phyloP scores from a whole-genome alignment of 495 filamentous ascomycete genomes.

The Daldinia childiae region DNA sequence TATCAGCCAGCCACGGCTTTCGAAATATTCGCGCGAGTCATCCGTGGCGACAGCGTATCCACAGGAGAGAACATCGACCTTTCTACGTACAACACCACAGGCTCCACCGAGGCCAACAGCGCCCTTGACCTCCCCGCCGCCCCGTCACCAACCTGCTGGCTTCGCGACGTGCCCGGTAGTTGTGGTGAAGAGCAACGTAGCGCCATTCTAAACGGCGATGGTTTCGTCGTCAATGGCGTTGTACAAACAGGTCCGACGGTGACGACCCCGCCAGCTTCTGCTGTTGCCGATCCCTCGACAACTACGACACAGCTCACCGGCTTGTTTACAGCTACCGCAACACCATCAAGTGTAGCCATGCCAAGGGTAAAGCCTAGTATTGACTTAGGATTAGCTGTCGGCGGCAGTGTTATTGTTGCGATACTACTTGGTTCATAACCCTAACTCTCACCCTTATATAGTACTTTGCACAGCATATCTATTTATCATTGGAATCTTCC shows the following conservation, averaged over 20 bases:
- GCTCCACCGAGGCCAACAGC: conserved; percentile 59
- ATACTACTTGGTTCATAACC: conserved; percentile 2
- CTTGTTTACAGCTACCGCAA: conserved; percentile 42
- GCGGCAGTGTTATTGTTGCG: conserved; percentile 8
- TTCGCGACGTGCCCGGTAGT: conserved; percentile 59
- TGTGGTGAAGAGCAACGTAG: conserved; percentile 60
- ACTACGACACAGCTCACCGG: conserved; percentile 41
- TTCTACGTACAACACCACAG: conserved; percentile 61
- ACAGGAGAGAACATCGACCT: conserved; percentile 64
- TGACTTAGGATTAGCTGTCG: conserved; percentile 1
- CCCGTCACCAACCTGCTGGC: conserved; percentile 64
- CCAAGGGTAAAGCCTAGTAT: not conserved
- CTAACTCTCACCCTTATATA: not conserved
- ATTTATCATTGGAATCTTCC: not conserved
- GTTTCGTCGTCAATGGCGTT: conserved; percentile 60
- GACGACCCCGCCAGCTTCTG: conserved; percentile 33
- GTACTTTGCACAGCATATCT: not conserved
- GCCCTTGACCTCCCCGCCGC: conserved; percentile 54
- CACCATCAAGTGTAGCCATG: conserved; percentile 34
- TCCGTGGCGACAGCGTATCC: conserved; percentile 67
- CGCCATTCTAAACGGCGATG: conserved; percentile 56
- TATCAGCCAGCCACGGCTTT: conserved; percentile 71
- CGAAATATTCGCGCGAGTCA: conserved; percentile 71
- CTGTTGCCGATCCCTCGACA: conserved; percentile 40
- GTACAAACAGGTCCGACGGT: conserved; percentile 58